Percentiles rank a stretch among this genome's conserved stretches.
These are phyloP conservation scores for Lentinula sp. DNA, from an alignment of 768 basidiomycete genomes.

Conservation along the genomic window DNA sequence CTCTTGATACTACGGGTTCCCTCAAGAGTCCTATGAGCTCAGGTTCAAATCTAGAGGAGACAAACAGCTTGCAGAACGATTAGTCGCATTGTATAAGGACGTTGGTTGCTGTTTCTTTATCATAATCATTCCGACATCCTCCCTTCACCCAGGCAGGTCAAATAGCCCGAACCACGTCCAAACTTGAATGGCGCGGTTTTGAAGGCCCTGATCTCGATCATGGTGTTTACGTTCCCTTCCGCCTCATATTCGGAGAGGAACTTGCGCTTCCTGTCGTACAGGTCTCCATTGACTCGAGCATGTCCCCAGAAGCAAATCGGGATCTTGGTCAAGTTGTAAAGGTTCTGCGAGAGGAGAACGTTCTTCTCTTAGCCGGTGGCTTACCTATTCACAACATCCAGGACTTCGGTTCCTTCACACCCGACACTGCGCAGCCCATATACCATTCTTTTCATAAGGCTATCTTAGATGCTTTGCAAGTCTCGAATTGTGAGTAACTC, in stretches of 20 bases:
- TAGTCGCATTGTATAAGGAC: slow-evolving; percentile 55
- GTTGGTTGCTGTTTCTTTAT: slow-evolving; percentile 19
- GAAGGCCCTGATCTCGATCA: slow-evolving; percentile 66
- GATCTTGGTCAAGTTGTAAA: slow-evolving; percentile 54
- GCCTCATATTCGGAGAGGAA: slow-evolving; percentile 68
- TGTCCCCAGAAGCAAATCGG: slow-evolving; percentile 61
- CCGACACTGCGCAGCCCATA: slow-evolving; percentile 37
- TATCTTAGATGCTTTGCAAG: slow-evolving; percentile 45
- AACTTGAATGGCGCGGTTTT: slow-evolving; percentile 52
- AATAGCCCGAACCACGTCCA: slow-evolving; percentile 40
- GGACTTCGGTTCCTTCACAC: slow-evolving; percentile 44
- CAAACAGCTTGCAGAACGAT: slow-evolving; percentile 43
- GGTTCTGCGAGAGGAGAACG: slow-evolving; percentile 57
- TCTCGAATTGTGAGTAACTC: slow-evolving; percentile 38
- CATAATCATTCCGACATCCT: background rate
- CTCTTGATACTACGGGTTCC: slow-evolving; percentile 70
- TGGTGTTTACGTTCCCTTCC: slow-evolving; percentile 78
- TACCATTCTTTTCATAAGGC: slow-evolving; percentile 57
- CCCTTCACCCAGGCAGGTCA: slow-evolving; percentile 39
- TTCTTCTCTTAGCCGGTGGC: slow-evolving; percentile 68
- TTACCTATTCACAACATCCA: slow-evolving; percentile 59
- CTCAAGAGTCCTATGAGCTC: slow-evolving; percentile 47
- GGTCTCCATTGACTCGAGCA: slow-evolving; percentile 56
- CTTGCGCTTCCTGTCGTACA: slow-evolving; percentile 66
- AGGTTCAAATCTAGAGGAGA: slow-evolving; percentile 69